Base-by-base conservation (phyloP, 1,284 basidiomycete genomes). In the Thelephora terrestris region DNA sequence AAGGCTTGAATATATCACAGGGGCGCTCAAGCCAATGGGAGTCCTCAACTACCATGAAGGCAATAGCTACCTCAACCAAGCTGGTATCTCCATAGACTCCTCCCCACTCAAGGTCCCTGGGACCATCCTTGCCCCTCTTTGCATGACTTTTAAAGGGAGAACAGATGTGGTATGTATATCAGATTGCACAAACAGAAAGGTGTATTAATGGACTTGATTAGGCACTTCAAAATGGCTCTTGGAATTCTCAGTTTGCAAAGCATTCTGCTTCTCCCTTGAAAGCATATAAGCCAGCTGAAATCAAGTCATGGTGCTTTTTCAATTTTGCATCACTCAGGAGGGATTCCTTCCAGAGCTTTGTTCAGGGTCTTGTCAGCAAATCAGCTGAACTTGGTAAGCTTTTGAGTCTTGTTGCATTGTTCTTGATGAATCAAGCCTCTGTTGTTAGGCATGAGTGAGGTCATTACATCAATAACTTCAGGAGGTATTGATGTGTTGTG, bases 1-100 rank as follows among this genome's bases (percentile, higher is more conserved):
- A 0, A 64, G 73, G 2, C 53, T 71, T 3, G 46, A 54, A 1
- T 58, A 58, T 1, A 74, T 76, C 36, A 46, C 52, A 20, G 53
- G 57, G 1, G 70, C 66, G 0, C 61, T 68, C n/a, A 39, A 46
- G 7, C 54, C 56, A 2, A 43, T 47, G n/a, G 64, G 49, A 0
- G 7, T n/a, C 21, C 14, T 34, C 7, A 29, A 10, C 16, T 12
- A 12, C 36, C 24, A 40, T 40, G 23, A 47, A 27, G 27, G 27
- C 5, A 27, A 27, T 27, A 58, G 66, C 27, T 69, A 59, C 48
- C 57, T 71, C 44, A 39, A 45, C 3, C 61, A 64, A 35, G 59
- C 61, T 2, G 65, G 65, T 1, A 61, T 69, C 58, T 24, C 20
- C 9, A 56, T 68, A 20, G 48, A 54, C 16, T 27, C 51, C 5